Base-by-base conservation (phyloP, 192 early-diverging fungal species). In the Backusella tarrabulga region DNA sequence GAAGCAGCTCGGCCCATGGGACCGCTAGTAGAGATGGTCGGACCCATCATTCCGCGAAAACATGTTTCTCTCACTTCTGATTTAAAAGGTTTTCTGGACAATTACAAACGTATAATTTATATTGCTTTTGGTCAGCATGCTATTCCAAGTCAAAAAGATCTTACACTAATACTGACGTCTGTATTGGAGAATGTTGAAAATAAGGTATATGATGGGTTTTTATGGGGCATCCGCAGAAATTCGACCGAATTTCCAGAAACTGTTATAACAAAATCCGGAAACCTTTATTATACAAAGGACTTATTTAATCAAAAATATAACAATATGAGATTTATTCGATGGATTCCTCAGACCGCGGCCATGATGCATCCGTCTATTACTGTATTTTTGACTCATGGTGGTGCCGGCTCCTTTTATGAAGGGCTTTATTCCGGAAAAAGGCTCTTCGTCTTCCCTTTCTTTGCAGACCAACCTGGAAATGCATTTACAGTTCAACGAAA, bases 381-480 rank as follows among this genome's bases (percentile, higher is more conserved):
- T 32, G 6, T 81, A 9, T 85, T 83, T 50, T 19, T 85, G 17
- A 81, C 72, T 5, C 79, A 85, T 8, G 76, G 76, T 4, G 84
- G 79, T 15, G 46, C 66, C 5, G 70, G 60, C 6, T 83, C 82
- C 23, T 21, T 78, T 3, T 54, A 80, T 67, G 84, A 85, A 72
- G 68, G 76, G 1, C 56, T 85, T 17, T 83, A 72, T 54, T 34
- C 54, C n/a, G 74, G 76, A 11, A 80, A 60, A 11, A 76, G 71
- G 0, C 63, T 83, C 52, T 23, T 85, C 11, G 38, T 76, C 4
- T 78, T 70, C n/a, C 84, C 81, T 34, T 78, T 78, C 21, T 75
- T 74, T 60, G 74, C 71, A 12, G 81, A 80, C 56, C 79, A 85
- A 32, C 73, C 73, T 14, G 26, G 29, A n/a, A 85, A 41, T 38